Conservation (phyloP, 1,284 basidiomycete species). For the Apiotrichum brassicae region DNA sequence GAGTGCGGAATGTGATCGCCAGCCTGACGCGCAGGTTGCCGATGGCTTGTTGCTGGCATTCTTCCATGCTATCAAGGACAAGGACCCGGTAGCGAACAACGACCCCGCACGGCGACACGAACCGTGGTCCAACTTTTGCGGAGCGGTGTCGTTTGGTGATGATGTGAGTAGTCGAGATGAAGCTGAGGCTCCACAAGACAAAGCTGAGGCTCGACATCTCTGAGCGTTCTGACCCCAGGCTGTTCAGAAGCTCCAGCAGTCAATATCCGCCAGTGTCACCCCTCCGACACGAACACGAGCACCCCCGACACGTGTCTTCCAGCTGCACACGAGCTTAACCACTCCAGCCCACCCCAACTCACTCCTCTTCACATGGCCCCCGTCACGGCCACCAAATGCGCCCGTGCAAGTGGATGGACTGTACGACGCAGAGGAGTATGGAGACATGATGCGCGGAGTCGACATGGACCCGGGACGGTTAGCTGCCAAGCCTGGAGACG, state of each 20-base stretch:
- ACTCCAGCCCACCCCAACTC: slow-evolving; percentile 29
- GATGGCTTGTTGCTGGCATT: slow-evolving; percentile 88
- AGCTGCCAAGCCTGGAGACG: slow-evolving; percentile 52
- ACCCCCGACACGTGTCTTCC: slow-evolving; percentile 44
- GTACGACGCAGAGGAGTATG: slow-evolving; percentile 73
- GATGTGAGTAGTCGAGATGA: slow-evolving; percentile 43
- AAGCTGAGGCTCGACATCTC: no score
- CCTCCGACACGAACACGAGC: slow-evolving; percentile 24
- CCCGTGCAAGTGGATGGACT: slow-evolving; percentile 50
- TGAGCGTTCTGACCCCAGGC: slow-evolving; percentile 14
- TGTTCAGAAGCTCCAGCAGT: slow-evolving; percentile 31
- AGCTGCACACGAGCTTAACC: slow-evolving; percentile 34
- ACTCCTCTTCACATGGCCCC: slow-evolving; percentile 80
- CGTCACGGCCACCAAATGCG: slow-evolving; percentile 40
- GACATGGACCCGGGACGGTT: slow-evolving; percentile 56
- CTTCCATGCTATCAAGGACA: slow-evolving; percentile 71
- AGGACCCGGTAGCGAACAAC: slow-evolving; percentile 63
- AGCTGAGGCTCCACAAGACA: no score
- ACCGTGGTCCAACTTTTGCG: slow-evolving; percentile 91
- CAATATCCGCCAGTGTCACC: slow-evolving; percentile 23
- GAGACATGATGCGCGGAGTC: slow-evolving; percentile 70
- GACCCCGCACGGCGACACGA: slow-evolving; percentile 64
- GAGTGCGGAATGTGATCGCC: slow-evolving; percentile 8
- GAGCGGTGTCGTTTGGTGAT: slow-evolving; percentile 52
- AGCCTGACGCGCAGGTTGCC: slow-evolving; percentile 50